These are phyloP conservation scores for Vitis hybrid DNA, from an alignment of 177 flowering plant genomes.

Conservation along the genomic window DNA sequence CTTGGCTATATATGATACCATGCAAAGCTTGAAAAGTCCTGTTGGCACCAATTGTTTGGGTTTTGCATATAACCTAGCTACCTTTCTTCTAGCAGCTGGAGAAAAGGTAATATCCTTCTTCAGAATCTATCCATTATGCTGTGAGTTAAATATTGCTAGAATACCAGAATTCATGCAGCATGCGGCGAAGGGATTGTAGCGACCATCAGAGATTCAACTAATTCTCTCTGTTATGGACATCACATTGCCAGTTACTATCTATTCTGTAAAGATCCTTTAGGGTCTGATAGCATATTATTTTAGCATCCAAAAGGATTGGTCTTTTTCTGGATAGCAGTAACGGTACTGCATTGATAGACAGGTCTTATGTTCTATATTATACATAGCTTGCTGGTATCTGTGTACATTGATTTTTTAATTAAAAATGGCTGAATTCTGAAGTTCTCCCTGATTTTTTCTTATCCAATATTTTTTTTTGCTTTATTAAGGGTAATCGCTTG, in stretches of 20 bases:
- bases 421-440: background rate
- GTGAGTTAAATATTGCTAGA: background rate
- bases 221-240: background rate
- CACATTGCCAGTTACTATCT: too few relatives aligned
- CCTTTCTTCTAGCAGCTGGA: slow-evolving; percentile 87
- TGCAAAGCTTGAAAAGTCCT: slow-evolving; percentile 80
- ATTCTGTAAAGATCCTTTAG: too few relatives aligned
- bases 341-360: background rate
- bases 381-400: background rate
- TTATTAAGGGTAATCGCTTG: slow-evolving; percentile 63
- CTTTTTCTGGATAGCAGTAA: too few relatives aligned
- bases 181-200: background rate
- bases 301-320: background rate
- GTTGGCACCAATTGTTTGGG: slow-evolving; percentile 76
- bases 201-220: background rate
- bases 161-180: background rate
- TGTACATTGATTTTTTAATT: background rate
- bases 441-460: background rate
- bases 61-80: slow-evolving; percentile 70
- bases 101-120: slow-evolving; percentile 57
- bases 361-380: background rate
- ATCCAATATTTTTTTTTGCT: slow-evolving; percentile 6
- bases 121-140: background rate
- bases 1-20: slow-evolving; percentile 82
- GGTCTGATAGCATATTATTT: too few relatives aligned